A percentile compares a stretch with the other conserved stretches of the same genome.
Evolutionary conservation across 129 eudicot genomes (phyloP).

Genomic region (Heracleum sosnowskyi): DNA sequence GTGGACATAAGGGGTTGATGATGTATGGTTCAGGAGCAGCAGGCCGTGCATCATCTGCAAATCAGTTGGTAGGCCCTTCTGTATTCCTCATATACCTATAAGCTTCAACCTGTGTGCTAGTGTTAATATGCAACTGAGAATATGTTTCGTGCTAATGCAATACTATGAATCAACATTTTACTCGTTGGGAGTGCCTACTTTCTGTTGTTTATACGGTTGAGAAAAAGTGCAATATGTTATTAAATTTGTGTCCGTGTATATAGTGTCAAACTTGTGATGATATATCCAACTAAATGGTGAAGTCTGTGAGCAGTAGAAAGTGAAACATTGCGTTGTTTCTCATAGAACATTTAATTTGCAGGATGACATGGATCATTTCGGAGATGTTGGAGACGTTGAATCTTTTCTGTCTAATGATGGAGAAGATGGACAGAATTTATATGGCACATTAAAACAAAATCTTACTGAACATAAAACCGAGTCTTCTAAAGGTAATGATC

Average conservation of each 20-base stretch:
- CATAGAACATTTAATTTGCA: no score
- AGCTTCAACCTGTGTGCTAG: background rate
- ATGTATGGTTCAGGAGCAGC: constrained; percentile 83
- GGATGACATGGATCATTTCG: no score
- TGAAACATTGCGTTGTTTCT: constrained; percentile 18
- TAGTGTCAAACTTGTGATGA: background rate
- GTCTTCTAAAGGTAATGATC: constrained; percentile 58
- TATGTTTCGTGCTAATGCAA: background rate
- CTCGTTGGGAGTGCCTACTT: background rate
- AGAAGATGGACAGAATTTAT: constrained; percentile 46
- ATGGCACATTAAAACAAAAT: constrained; percentile 69
- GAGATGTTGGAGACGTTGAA: no score
- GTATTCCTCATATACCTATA: background rate
- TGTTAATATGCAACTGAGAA: background rate
- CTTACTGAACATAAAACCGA: constrained; percentile 65
- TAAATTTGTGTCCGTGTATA: background rate
- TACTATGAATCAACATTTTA: background rate
- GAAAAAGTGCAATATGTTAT: background rate
- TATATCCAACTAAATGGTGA: background rate
- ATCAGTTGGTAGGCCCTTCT: constrained; percentile 60
- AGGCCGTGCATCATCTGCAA: constrained; percentile 81
- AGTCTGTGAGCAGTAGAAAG: background rate
- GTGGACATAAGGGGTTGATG: constrained; percentile 69
- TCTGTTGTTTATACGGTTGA: background rate
- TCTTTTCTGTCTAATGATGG: no score